These are phyloP conservation scores for barley (Hordeum vulgare) DNA, from an alignment of 176 grass and related monocot species.

Conservation along the genomic window MorexV3_pseudomolecules_assembly NC_058522.1:517246373-517246872, in stretches of 20 bases:
- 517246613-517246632: conserved; percentile 43
- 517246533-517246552: neutral
- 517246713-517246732: conserved; percentile 43
- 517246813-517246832: conserved; percentile 16
- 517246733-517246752: conserved; percentile 66
- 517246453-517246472: conserved; percentile 66
- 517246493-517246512: conserved; percentile 49
- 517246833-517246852: conserved; percentile 5
- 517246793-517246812: conserved; percentile 40
- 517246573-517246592: neutral
- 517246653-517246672: conserved; percentile 67
- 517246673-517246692: conserved; percentile 58
- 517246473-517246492: conserved; percentile 41
- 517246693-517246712: conserved; percentile 45
- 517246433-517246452: conserved; percentile 46
- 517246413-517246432: conserved; percentile 41
- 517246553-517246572: neutral
- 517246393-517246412: conserved; percentile 33
- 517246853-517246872: conserved; percentile 10
- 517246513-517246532: conserved; percentile 42
- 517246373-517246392: neutral
- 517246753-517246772: conserved; percentile 84
- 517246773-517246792: conserved; percentile 83
- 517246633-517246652: conserved; percentile 67
- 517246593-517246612: conserved; percentile 34